Evolutionary conservation across 2,329 filamentous ascomycete species (phyloP), one percentile per base, ranked within the genome.

Genomic region (Monosporascus sp.): DNA sequence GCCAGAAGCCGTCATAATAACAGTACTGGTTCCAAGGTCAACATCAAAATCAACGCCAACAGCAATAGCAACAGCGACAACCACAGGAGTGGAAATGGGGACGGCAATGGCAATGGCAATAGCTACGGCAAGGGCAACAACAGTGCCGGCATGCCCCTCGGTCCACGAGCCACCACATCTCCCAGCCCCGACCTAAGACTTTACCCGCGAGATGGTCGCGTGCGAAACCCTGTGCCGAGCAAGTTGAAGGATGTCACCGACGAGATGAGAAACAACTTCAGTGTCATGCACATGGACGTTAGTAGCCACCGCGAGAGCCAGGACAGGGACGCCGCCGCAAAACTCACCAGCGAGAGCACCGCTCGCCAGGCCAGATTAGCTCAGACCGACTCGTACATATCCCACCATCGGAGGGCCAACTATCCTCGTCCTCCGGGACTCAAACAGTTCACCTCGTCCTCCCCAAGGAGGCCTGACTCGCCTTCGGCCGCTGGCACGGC

Each of bases 261-360:
- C 57, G 72, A 73, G 26, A 78, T 76, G 60, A 80, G 79, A 55
- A 82, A 82, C 28, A 84, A 84, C 59, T 86, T 86, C 64, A 73
- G 76, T 46, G 80, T 86, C 41, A 84, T 86, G 77, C 80, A 84
- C 53, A 84, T 86, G 72, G 76, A 78, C 37, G 71, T 81, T 26
- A 62, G 64, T 22, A 71, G 70, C 52, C 73, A 69, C 63, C 69
- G 72, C 56, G 74, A 77, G 53, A 74, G 76, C 40, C 70, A 77
- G 49, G 72, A 77, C 41, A 72, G 79, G 48, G 75, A 79, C 62
- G 76, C 77, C 50, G 77, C 80, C 46, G 82, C 82, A 6, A 82
- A 84, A 65, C 78, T 80, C 49, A 79, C 81, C 14, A 86, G 83
- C 62, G 82, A 86, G 64, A 79, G 75, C 59, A 85, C 82, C 14